Evolutionary conservation across 768 basidiomycete species (phyloP).

Genomic region (Neoboletus brunneissimus): DNA sequence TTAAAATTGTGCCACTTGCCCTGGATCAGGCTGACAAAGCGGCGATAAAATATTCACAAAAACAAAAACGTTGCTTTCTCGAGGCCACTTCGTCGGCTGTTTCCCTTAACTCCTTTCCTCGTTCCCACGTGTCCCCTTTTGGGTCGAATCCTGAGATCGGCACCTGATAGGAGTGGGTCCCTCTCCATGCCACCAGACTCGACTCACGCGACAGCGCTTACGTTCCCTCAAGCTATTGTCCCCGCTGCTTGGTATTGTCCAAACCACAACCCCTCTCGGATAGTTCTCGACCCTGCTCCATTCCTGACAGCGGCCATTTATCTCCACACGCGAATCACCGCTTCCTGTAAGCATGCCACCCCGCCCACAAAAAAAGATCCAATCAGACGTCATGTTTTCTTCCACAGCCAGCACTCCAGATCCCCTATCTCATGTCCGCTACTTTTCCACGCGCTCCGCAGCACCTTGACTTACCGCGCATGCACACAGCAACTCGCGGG

Average conservation of each 20-base stretch:
- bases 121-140: slow-evolving; percentile 17
- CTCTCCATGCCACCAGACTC: slow-evolving; percentile 14
- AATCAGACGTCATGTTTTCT: not conserved
- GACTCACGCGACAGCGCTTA: not conserved
- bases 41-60: no score
- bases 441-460: slow-evolving; percentile 13
- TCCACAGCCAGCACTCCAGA: not conserved
- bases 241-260: not conserved
- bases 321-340: slow-evolving; percentile 1
- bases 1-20: slow-evolving; percentile 6
- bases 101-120: slow-evolving; percentile 17
- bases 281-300: not conserved
- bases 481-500: slow-evolving; percentile 15
- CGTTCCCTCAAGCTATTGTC: slow-evolving; percentile 4
- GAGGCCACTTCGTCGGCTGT: slow-evolving; percentile 16
- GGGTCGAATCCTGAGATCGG: no score
- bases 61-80: slow-evolving; percentile 19
- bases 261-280: not conserved
- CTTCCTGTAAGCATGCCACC: not conserved
- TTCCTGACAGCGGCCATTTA: not conserved
- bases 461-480: slow-evolving; percentile 8
- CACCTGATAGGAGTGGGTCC: slow-evolving; percentile 22
- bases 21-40: not conserved
- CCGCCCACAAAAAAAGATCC: not conserved
- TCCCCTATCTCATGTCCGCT: slow-evolving; percentile 9